Base-by-base conservation (phyloP, 768 basidiomycete genomes). In the Phanerochaete sordida region DNA sequence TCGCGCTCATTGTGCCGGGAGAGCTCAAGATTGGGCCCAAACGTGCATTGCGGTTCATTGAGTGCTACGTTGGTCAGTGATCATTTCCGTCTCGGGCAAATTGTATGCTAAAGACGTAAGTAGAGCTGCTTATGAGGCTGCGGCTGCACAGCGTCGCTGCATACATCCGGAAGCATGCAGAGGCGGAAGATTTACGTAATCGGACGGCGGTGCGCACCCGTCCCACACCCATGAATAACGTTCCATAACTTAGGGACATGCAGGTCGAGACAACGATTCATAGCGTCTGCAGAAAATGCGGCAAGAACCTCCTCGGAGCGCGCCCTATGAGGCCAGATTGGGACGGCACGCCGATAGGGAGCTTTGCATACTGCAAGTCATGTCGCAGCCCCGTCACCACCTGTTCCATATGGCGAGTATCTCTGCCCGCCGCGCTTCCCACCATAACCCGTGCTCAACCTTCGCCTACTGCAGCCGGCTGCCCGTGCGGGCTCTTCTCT, bases 261-360 rank as follows among this genome's bases (percentile, higher is more conserved):
- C 35, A 92, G 90, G 68, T 89, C 3, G 85, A 89, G 58, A 92
- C 91, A 0, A 81, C 81, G 1, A 81, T 93, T 31, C 85, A 92
- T 64, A 84, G 86, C 0, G 73, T 81, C 2, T 93, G 91, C 60
- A 85, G 81, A 16, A 81, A 77, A 43, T 93, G 91, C 68, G 79
- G 81, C 16, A 92, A 89, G 65, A 79, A 88, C 0, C 73, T 89
- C 13, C 60, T 57, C 73, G 39, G 39, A 43, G 39, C 39, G 19
- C 39, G 39, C 39, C 39, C 39, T 43, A 43, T 43, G 39, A 43
- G 19, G 39, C 39, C 39, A 12, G 39, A 43, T 19, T 43, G 39
- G 39, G 39, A 43, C 19, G 39, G 39, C 65, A 8, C 67, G 39
- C 66, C 69, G 0, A 64, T 66, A 77, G 83, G 58, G 75, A 80